These are phyloP conservation scores for Penicillium sp. DNA, from an alignment of 2,329 filamentous ascomycete species.

Conservation along the genomic window DNA sequence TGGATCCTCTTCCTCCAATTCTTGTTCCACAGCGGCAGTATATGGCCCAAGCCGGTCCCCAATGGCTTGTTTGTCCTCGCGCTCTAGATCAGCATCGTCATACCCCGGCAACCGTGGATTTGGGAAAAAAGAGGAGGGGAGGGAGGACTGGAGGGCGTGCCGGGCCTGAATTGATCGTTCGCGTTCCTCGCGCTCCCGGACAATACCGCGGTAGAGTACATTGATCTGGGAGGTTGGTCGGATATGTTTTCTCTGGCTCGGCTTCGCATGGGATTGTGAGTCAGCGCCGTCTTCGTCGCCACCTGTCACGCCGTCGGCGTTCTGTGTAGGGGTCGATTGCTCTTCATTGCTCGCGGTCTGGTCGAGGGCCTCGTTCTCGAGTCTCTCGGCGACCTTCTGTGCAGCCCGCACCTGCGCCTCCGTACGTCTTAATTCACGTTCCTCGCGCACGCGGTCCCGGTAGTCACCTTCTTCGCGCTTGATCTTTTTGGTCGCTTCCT, in stretches of 20 bases:
- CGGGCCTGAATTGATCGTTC: conserved; percentile 36
- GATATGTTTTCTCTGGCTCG: conserved; percentile 19
- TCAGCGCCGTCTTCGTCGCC: conserved; percentile 19
- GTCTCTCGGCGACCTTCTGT: conserved; percentile 75
- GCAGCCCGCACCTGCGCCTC: conserved; percentile 72
- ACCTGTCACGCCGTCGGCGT: conserved; percentile 2
- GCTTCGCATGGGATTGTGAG: conserved; percentile 7
- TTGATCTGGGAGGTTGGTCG: conserved; percentile 66
- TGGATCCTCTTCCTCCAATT: conserved; percentile 67
- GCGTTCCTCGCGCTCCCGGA: conserved; percentile 65
- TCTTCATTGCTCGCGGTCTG: not conserved
- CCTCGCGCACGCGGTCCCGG: conserved; percentile 66
- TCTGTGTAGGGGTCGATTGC: not conserved
- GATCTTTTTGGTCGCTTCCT: conserved; percentile 56
- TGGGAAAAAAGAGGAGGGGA: conserved; percentile 37
- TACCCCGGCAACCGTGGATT: conserved; percentile 58
- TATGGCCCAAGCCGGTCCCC: conserved; percentile 51
- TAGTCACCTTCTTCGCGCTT: conserved; percentile 69
- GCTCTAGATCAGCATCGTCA: conserved; percentile 66
- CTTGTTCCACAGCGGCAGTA: conserved; percentile 48
- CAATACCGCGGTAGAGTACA: conserved; percentile 73
- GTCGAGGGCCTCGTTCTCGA: conserved; percentile 58
- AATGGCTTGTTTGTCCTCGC: conserved; percentile 67
- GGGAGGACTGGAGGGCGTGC: conserved; percentile 33
- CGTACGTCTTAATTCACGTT: conserved; percentile 64